Percentiles rank a stretch among this genome's conserved stretches.
Evolutionary conservation across 352 stramenopile genomes (phyloP).

Genomic region (Globisporangium mamillatum): DNA sequence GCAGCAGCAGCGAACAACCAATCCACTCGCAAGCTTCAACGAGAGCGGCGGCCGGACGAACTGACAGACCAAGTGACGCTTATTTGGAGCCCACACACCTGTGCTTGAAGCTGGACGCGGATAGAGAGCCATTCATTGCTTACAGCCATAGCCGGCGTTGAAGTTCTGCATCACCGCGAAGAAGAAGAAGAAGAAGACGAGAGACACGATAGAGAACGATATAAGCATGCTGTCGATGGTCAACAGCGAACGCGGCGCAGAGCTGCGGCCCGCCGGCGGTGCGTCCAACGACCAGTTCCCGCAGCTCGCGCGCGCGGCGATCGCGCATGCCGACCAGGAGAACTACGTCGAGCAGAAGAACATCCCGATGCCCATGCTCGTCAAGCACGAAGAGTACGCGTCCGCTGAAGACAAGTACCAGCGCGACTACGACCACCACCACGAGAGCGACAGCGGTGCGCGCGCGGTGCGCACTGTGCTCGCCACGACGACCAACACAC

Average conservation of each 20-base stretch:
- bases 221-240: constrained; percentile 58
- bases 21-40: constrained; percentile 13
- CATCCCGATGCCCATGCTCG: constrained; percentile 13
- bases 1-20: neutral
- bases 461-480: constrained; percentile 6
- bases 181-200: constrained; percentile 19
- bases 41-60: neutral
- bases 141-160: constrained; percentile 8
- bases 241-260: constrained; percentile 26
- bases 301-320: constrained; percentile 8
- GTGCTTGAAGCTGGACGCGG: constrained; percentile 3
- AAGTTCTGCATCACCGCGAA: constrained; percentile 11
- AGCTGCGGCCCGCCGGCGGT: neutral
- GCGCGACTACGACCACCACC: constrained; percentile 12
- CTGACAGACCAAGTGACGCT: neutral
- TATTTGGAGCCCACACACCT: neutral
- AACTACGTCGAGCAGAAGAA: constrained; percentile 15
- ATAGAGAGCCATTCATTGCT: constrained; percentile 6
- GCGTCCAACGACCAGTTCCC: constrained; percentile 6
- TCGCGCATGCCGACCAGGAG: constrained; percentile 19
- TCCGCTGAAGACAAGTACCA: constrained; percentile 19
- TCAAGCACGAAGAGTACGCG: constrained; percentile 20
- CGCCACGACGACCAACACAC: constrained; percentile 4
- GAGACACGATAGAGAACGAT: constrained; percentile 5
- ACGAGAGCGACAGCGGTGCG: constrained; percentile 11